These are phyloP conservation scores for Stephania cephalantha DNA, from an alignment of 164 flowering plant species.

Conservation along the genomic window DNA sequence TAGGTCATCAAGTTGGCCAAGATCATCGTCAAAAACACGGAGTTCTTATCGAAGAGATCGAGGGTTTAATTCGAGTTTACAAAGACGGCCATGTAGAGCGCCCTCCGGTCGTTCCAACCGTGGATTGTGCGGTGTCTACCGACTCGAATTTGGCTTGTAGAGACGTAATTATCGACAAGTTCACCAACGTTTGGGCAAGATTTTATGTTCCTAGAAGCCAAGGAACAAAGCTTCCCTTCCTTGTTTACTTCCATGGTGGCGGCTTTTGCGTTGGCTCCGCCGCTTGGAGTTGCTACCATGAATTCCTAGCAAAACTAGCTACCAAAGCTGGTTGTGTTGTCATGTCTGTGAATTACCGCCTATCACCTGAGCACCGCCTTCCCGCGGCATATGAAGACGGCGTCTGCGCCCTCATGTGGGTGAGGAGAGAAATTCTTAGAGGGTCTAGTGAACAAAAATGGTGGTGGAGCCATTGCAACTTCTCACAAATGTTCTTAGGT, in stretches of 20 bases:
- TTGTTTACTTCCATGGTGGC: slow-evolving; percentile 63
- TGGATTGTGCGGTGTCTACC: slow-evolving; percentile 19
- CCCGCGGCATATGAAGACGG: slow-evolving; percentile 57
- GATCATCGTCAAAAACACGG: slow-evolving; percentile 26
- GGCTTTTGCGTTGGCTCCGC: slow-evolving; percentile 61
- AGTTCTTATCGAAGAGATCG: slow-evolving; percentile 34
- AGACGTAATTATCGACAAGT: slow-evolving; percentile 40
- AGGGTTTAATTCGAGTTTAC: slow-evolving; percentile 46
- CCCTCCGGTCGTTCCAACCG: slow-evolving; percentile 37
- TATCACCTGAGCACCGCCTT: slow-evolving; percentile 52
- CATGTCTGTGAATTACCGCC: slow-evolving; percentile 46
- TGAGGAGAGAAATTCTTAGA: slow-evolving; percentile 20
- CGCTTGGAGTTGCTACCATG: slow-evolving; percentile 58
- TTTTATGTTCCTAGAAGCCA: slow-evolving; percentile 36
- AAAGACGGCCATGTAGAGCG: slow-evolving; percentile 57
- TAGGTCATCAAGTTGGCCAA: slow-evolving; percentile 13
- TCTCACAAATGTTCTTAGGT: slow-evolving; percentile 28
- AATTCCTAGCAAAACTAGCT: slow-evolving; percentile 35
- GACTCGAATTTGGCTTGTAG: slow-evolving; percentile 34
- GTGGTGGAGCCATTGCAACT: slow-evolving; percentile 35
- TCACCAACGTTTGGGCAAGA: slow-evolving; percentile 37
- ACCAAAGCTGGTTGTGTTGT: slow-evolving; percentile 26
- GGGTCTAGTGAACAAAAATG: slow-evolving; percentile 23
- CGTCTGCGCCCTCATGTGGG: slow-evolving; percentile 28
- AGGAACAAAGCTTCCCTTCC: slow-evolving; percentile 25